Evolutionary conservation across 2,329 filamentous ascomycete species (phyloP), one percentile per base, ranked within the genome.

Genomic region (Fusarium temperatum): DNA sequence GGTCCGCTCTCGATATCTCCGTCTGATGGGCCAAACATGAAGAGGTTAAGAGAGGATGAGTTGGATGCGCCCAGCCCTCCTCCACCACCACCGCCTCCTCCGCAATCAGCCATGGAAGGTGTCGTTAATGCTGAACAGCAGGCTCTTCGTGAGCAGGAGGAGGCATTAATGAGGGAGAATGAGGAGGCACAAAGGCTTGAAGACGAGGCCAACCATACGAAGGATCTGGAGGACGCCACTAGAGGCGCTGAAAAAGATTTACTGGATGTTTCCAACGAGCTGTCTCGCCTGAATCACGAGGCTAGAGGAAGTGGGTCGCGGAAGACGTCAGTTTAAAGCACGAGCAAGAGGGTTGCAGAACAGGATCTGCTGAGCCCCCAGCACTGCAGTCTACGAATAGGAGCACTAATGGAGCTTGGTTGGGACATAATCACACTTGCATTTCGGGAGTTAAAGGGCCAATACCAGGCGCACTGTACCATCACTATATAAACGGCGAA

Each of bases 21-120:
- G 3, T 85, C 84, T 3, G 90, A 91, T 74, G 85, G 85, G n/a
- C 88, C 88, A 28, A 87, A 85, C 42, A 80, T 87, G 35, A 90
- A 90, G 81, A 85, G 87, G 18, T 68, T 87, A 58, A 87, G 86
- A 72, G 87, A 88, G 61, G 84, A 86, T 18, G 85, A 86, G 28
- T 67, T 68, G 39, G 82, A 84, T 55, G 81, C 79, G 51, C 77
- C 78, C 24, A 78, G 75, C 53, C 83, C 86, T 10, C 84, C 87
- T 1, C 87, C 87, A 0, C 85, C 87, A 1, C 87, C 87, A 1
- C 86, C 87, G 0, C 85, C 86, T 6, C 85, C 86, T 13, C 85
- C 85, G 2, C 82, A 85, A 51, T 80, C 80, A 30, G 80, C 77
- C n/a, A 77, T 80, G 42, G 81, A 83, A 45, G 78, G 81, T 32